These are phyloP conservation scores for Erodium texanum DNA, from an alignment of 441 rosid genomes.

Conservation along the genomic window DNA sequence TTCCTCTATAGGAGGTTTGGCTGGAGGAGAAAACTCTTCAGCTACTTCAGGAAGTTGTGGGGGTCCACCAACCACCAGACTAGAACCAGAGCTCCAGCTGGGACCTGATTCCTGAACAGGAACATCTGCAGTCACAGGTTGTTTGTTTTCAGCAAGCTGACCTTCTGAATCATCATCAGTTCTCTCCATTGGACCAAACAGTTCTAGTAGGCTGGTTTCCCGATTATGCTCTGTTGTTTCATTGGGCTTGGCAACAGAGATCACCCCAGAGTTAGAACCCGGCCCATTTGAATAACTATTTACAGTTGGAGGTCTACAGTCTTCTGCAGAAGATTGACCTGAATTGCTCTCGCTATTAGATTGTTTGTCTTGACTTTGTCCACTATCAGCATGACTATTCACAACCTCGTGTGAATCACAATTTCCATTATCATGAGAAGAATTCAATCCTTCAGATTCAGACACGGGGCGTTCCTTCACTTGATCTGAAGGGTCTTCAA, in stretches of 20 bases:
- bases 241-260: slow-evolving; percentile 31
- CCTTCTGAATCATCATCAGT: slow-evolving; percentile 33
- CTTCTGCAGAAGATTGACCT: slow-evolving; percentile 48
- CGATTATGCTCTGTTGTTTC: slow-evolving; percentile 32
- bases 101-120: slow-evolving; percentile 51
- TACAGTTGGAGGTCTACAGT: slow-evolving; percentile 47
- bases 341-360: slow-evolving; percentile 35
- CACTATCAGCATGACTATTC: slow-evolving; percentile 28
- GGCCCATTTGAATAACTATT: slow-evolving; percentile 36
- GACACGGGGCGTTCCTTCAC: slow-evolving; percentile 18
- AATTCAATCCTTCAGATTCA: slow-evolving; percentile 34
- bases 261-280: slow-evolving; percentile 38
- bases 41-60: slow-evolving; percentile 49
- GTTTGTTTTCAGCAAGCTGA: slow-evolving; percentile 42
- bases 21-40: slow-evolving; percentile 38
- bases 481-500: slow-evolving; percentile 27
- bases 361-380: slow-evolving; percentile 30
- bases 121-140: slow-evolving; percentile 38
- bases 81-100: slow-evolving; percentile 68
- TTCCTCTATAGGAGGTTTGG: slow-evolving; percentile 36
- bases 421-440: slow-evolving; percentile 24
- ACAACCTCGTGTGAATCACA: slow-evolving; percentile 19
- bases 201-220: slow-evolving; percentile 46
- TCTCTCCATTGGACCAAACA: slow-evolving; percentile 40
- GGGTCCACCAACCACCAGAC: slow-evolving; percentile 46